A percentile compares a stretch with the other conserved stretches of the same genome.
Conservation (phyloP, 2,329 filamentous ascomycete species). For the Pyrenophora tritici-repentis region DNA sequence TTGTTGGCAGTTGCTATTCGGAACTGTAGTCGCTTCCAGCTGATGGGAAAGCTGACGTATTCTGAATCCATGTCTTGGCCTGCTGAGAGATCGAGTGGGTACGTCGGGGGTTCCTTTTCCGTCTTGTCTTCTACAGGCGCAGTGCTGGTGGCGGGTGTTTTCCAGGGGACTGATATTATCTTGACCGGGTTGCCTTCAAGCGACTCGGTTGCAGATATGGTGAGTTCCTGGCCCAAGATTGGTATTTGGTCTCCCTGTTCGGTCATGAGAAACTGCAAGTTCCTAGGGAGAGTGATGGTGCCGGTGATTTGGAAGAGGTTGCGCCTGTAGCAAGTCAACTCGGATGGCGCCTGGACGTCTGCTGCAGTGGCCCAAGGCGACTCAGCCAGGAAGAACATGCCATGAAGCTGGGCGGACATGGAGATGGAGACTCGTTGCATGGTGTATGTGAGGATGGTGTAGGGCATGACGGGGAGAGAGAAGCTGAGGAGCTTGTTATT, state of each 20-base stretch:
- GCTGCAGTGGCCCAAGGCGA: slow-evolving; percentile 68
- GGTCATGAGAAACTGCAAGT: slow-evolving; percentile 77
- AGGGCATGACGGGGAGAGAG: slow-evolving; percentile 55
- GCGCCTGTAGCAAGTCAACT: slow-evolving; percentile 92
- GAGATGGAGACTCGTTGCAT: slow-evolving; percentile 65
- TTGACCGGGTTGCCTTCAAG: slow-evolving; percentile 91
- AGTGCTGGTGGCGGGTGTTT: slow-evolving; percentile 83
- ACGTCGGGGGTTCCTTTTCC: slow-evolving; percentile 84
- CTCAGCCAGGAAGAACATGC: slow-evolving; percentile 88
- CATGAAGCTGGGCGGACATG: slow-evolving; percentile 78
- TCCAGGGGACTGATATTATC: slow-evolving; percentile 97
- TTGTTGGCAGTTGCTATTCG: slow-evolving; percentile 96
- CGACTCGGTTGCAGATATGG: slow-evolving; percentile 90
- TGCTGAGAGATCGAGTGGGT: slow-evolving; percentile 71
- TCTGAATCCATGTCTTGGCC: slow-evolving; percentile 77
- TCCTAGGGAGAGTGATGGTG: slow-evolving; percentile 78
- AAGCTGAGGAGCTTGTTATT: slow-evolving; percentile 64
- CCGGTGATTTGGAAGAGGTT: slow-evolving; percentile 97
- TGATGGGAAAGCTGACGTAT: slow-evolving; percentile 87
- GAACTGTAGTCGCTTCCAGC: slow-evolving; percentile 93
- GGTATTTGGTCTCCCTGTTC: slow-evolving; percentile 84
- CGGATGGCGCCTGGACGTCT: slow-evolving; percentile 63
- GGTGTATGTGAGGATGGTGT: slow-evolving; percentile 68
- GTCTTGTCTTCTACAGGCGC: slow-evolving; percentile 68
- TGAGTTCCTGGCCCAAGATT: slow-evolving; percentile 81